Base-by-base conservation (phyloP, 257 asterid genomes). In the Thymus quinquecostatus region DNA sequence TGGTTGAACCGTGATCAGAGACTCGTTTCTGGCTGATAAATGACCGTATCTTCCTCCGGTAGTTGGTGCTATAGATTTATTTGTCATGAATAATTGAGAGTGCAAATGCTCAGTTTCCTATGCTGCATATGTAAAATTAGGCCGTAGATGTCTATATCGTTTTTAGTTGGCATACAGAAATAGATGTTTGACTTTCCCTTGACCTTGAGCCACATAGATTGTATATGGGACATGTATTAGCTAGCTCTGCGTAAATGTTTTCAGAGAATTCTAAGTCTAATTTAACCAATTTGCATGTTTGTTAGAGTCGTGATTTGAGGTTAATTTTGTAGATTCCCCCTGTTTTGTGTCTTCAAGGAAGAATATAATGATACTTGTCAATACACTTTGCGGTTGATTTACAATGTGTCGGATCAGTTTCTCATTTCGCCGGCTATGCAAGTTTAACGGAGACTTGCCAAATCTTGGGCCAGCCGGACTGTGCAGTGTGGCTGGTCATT, bases 101-200 rank as follows among this genome's bases (percentile, higher is more conserved):
- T 58, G 75, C 64, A 79, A 84, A 64, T 70, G 71, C 66, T 79
- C 76, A 45, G 72, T 75, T 74, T 74, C 75, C 59, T 71, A 65
- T 75, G 82, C 76, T 74, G 68, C 74, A 75, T 82, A 70, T 77
- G 88, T 85, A 85, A 77, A 81, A 84, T 73, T 86, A 82, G 95
- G 75, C 27, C 28, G 83, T 86, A 82, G 88, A 50, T 88, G 86
- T 85, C 77, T n/a, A 85, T 84, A 88, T 79, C 68, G 72, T 38
- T 71, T 74, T 78, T 86, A 82, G 91, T 77, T 86, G 82, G 79
- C 81, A 72, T 80, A 74, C 79, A 74, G 38, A 60, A 49, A 28
- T 70, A 74, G 79, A 55, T 44, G 1, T 54, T 60, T 12, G 71
- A 68, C 49, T n/a, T 21, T 63, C 58, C 66, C 41, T 40, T 32